Conservation (phyloP, 169 alveolate species). For the Cryptosporidium felis region DNA sequence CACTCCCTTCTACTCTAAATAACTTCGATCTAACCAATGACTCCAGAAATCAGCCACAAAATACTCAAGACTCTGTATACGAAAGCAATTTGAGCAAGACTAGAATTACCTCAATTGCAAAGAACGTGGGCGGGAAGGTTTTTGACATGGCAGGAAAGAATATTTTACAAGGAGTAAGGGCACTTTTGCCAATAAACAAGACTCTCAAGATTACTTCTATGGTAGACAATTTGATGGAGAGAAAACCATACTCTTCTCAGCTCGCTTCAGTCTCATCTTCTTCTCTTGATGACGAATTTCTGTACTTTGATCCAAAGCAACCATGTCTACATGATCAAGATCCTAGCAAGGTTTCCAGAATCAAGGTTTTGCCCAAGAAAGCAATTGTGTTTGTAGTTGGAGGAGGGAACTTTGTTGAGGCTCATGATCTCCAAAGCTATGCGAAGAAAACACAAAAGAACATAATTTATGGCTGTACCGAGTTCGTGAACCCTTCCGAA, state of each 20-base stretch:
- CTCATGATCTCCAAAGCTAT: slow-evolving; percentile 78
- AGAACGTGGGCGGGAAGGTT: slow-evolving; percentile 58
- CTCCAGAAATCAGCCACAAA: background rate
- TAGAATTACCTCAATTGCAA: slow-evolving; percentile 56
- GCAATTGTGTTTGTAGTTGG: slow-evolving; percentile 81
- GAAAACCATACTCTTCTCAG: slow-evolving; percentile 75
- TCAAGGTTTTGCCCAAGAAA: slow-evolving; percentile 62
- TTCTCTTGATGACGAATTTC: slow-evolving; percentile 52
- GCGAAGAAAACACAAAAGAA: slow-evolving; percentile 77
- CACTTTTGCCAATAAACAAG: slow-evolving; percentile 71
- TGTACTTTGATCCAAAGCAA: slow-evolving; percentile 75
- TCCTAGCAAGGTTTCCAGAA: slow-evolving; percentile 58
- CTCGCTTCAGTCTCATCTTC: slow-evolving; percentile 11
- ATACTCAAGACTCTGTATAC: background rate
- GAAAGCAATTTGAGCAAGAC: slow-evolving; percentile 12
- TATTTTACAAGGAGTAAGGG: slow-evolving; percentile 64
- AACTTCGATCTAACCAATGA: background rate
- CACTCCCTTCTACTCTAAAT: background rate
- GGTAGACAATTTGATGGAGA: slow-evolving; percentile 80
- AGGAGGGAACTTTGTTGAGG: slow-evolving; percentile 84
- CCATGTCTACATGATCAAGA: slow-evolving; percentile 80
- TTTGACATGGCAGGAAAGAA: slow-evolving; percentile 71
- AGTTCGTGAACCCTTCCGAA: slow-evolving; percentile 74
- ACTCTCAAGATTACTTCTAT: slow-evolving; percentile 75
- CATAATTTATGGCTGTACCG: slow-evolving; percentile 78